phyloP scores from a whole-genome alignment of 768 basidiomycete species.

The Auricularia sp. region DNA sequence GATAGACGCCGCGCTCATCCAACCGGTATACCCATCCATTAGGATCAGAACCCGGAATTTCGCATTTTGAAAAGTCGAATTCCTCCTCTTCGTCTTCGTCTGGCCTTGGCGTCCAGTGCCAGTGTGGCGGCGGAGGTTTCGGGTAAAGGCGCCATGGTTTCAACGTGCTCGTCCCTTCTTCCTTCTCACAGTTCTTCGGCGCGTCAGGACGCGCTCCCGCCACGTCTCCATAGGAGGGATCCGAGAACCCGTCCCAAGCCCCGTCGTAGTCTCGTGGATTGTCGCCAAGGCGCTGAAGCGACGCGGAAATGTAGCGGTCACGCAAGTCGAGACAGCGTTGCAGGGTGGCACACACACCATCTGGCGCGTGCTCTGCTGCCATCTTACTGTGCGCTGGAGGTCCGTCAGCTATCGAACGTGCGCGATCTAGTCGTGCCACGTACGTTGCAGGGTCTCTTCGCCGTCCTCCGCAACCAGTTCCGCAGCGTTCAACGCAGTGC shows the following conservation, averaged over 20 bases:
- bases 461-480: constrained; percentile 1
- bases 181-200: constrained; percentile 20
- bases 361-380: constrained; percentile 35
- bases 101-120: constrained; percentile 57
- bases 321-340: constrained; percentile 81
- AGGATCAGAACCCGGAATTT: constrained; percentile 54
- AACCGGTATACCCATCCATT: constrained; percentile 52
- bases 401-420: constrained; percentile 11
- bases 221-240: constrained; percentile 45
- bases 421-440: constrained; percentile 9
- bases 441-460: constrained; percentile 12
- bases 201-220: constrained; percentile 58
- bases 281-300: constrained; percentile 86
- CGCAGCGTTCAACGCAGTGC: background rate
- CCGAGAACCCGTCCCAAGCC: constrained; percentile 55
- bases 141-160: constrained; percentile 84
- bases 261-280: constrained; percentile 90
- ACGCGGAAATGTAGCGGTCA: constrained; percentile 88
- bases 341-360: constrained; percentile 54
- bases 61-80: constrained; percentile 62
- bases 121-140: constrained; percentile 86
- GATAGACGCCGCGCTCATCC: constrained; percentile 85
- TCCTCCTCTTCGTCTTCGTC: constrained; percentile 24
- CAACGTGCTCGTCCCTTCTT: constrained; percentile 14
- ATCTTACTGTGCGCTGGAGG: constrained; percentile 19